Evolutionary conservation across 208 protist genomes (phyloP), one percentile per base, ranked within the genome.

Genomic region (Leishmania major): DNA sequence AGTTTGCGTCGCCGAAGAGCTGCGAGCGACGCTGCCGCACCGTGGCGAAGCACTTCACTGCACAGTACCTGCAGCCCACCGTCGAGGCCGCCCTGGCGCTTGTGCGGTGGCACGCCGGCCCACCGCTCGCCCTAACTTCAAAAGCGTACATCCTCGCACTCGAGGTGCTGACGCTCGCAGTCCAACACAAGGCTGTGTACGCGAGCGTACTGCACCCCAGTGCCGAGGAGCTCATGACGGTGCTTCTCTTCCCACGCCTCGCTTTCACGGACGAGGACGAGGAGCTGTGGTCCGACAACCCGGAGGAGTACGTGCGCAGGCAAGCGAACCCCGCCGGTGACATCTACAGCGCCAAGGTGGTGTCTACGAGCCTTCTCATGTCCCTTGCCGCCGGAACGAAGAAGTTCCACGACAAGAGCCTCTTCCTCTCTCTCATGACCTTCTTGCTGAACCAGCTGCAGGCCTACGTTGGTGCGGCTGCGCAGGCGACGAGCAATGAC

Each of bases 241-340:
- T 86, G 40, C 83, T 98, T 47, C 82, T 99, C 40, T 98, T 99
- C 77, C 96, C 95, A 45, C 87, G 96, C 28, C 80, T 99, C 45
- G 90, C 89, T 83, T 98, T 96, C 79, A 95, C 90, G n/a, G 60
- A 75, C 4, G 88, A 89, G 40, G 97, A 99, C 77, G 81, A 80
- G 37, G 96, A 98, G 86, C 81, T 98, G 6, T 99, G 92, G 93
- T 77, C 88, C 53, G 76, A 87, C 73, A 98, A 99, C 86, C 96
- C 96, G 43, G 89, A 96, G 70, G 97, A 99, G 85, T 99, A 96
- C 85, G 84, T 99, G 45, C 90, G 94, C 71, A 92, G 91, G 86
- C 94, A 97, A 85, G 92, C 89, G 67, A 96, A 90, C 81, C 84
- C 95, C 8, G 74, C 79, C 15, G 91, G 92, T 31, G 93, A 98